Conservation (phyloP, 2,329 filamentous ascomycete genomes). For the Lecanicillium sp. region DNA sequence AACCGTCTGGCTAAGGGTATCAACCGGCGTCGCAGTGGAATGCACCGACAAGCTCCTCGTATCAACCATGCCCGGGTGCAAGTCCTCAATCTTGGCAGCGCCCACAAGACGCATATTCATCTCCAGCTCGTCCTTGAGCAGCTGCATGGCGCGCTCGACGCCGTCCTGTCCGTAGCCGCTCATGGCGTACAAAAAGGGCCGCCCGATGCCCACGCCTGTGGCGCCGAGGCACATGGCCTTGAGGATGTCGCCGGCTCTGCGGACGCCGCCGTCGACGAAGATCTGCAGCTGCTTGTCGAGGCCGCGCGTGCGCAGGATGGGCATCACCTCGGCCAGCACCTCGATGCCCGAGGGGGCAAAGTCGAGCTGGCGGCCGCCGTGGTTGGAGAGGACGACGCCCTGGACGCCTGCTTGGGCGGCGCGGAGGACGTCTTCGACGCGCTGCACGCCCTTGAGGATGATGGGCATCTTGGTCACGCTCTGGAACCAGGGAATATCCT, state of each 20-base stretch:
- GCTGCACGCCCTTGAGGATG: slow-evolving; percentile 91
- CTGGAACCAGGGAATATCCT: slow-evolving; percentile 88
- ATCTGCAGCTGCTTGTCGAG: slow-evolving; percentile 74
- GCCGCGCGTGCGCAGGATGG: slow-evolving; percentile 65
- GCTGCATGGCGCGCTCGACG: slow-evolving; percentile 85
- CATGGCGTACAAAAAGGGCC: slow-evolving; percentile 96
- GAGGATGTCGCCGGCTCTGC: slow-evolving; percentile 86
- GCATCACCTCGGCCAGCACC: slow-evolving; percentile 88
- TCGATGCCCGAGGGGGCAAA: slow-evolving; percentile 85
- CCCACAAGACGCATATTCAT: slow-evolving; percentile 98
- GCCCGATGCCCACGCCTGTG: slow-evolving; percentile 83
- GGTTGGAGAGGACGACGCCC: slow-evolving; percentile 90
- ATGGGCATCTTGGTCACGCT: slow-evolving; percentile 91
- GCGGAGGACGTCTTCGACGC: slow-evolving; percentile 86
- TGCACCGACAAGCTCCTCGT: slow-evolving; percentile 56
- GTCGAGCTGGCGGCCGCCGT: slow-evolving; percentile 90
- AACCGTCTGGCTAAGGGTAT: slow-evolving; percentile 37
- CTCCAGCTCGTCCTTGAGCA: slow-evolving; percentile 93
- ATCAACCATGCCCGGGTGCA: slow-evolving; percentile 77
- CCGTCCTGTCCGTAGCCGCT: slow-evolving; percentile 79
- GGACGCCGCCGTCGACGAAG: slow-evolving; percentile 83
- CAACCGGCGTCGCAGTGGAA: slow-evolving; percentile 34
- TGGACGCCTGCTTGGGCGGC: slow-evolving; percentile 78
- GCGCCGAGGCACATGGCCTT: slow-evolving; percentile 93
- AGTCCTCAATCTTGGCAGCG: slow-evolving; percentile 61